Evolutionary conservation across 176 grass and related monocot species (phyloP), one percentile per base, ranked within the genome.

Genomic region (Triticum aestivum): DNA sequence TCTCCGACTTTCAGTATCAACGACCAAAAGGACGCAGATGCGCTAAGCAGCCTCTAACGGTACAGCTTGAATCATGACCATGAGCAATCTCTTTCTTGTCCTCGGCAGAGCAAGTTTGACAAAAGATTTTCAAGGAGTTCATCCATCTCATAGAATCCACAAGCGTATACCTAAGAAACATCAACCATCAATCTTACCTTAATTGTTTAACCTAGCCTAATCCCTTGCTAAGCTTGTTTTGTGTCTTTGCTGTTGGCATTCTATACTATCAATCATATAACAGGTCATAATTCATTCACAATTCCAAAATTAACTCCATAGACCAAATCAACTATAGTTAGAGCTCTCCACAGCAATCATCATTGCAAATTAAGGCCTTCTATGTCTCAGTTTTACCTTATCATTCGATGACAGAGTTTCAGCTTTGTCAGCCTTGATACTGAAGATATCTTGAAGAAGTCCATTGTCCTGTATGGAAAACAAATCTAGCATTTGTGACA

Each of bases 361-460:
- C 14, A 62, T 34, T 56, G 23, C 51, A 79, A 82, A 33, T 59
- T 61, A 69, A 70, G 11, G 8, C 6, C 27, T 33, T 56, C 6
- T 14, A 45, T 24, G 15, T 18, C 17, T 38, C 15, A 37, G 51
- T 39, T n/a, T 75, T 82, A 96, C 96, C 92, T 96, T 99, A 69
- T 92, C 69, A 81, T 21, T 91, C 13, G 77, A 88, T 64, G 97
- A 92, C 17, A 99, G 79, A 11, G 75, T 86, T 89, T 91, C 90
- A 35, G 86, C 79, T 79, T 81, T 99, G 68, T 99, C 92, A 80
- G 61, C 61, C 65, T 78, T 84, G 56, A 94, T 93, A 56, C 91
- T 82, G 87, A 99, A 99, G 45, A 99, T 82, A 80, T 96, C 94
- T 85, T 94, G 94, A 83, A 99, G 84, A 71, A 99, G 82, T 75